These are phyloP conservation scores for Russula abietina DNA, from an alignment of 768 basidiomycete species.

Conservation along the genomic window DNA sequence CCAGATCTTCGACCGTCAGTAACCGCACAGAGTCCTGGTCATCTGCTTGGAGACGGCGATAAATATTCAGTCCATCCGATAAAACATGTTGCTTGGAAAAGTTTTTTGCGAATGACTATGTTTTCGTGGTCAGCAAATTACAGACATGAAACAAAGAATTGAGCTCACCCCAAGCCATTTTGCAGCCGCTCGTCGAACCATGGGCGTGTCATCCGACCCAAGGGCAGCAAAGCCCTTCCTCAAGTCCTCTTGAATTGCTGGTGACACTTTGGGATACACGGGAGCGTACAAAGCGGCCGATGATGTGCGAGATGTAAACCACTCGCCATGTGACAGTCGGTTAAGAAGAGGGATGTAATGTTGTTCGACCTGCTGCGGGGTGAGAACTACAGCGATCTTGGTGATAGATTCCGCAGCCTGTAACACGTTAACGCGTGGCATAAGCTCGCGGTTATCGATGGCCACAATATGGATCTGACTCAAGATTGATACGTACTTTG, in stretches of 20 bases:
- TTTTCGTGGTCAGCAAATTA: constrained; percentile 4
- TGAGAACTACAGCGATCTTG: constrained; percentile 75
- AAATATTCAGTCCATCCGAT: constrained; percentile 84
- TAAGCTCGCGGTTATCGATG: constrained; percentile 3
- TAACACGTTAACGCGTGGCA: constrained; percentile 13
- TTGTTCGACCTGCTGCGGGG: constrained; percentile 75
- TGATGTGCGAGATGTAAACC: constrained; percentile 98
- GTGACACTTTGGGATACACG: constrained; percentile 75
- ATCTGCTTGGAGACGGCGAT: constrained; percentile 88
- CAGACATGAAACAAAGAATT: neutral
- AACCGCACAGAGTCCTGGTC: constrained; percentile 98
- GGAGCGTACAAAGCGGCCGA: constrained; percentile 90
- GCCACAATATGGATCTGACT: neutral
- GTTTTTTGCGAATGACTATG: constrained; percentile 70
- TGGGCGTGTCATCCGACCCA: constrained; percentile 92
- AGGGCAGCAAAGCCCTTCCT: constrained; percentile 78
- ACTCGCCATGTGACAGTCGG: constrained; percentile 87
- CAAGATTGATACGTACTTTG: constrained; percentile 56
- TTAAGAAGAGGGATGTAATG: constrained; percentile 88
- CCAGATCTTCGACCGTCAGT: constrained; percentile 91
- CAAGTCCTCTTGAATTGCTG: constrained; percentile 75
- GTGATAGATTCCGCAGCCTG: constrained; percentile 96
- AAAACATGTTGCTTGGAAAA: constrained; percentile 76
- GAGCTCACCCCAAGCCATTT: constrained; percentile 88
- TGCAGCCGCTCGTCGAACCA: constrained; percentile 94